Evolutionary conservation across 169 alveolate genomes (phyloP), one percentile per base, ranked within the genome.

Genomic region (Nephromyces sp.): DNA sequence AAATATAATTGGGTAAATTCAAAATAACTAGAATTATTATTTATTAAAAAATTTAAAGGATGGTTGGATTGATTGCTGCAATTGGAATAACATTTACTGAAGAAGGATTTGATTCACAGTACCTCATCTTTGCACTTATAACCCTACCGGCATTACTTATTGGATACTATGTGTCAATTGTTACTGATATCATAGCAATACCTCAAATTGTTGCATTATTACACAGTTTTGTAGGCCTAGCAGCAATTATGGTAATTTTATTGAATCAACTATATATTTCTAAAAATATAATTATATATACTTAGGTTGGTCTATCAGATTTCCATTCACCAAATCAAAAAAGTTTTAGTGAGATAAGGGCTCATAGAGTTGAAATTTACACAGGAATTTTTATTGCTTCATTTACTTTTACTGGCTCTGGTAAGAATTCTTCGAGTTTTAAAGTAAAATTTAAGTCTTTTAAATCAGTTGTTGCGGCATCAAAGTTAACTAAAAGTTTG

Each of bases 181-280:
- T 32, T 4, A 74, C 71, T 2, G 66, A 69, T 57, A 76, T 76
- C 78, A 68, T 72, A 1, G 77, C 72, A 43, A 76, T 91, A 87
- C 98, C 97, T 33, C 93, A 92, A 75, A 75, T 90, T 70, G 97
- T 94, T 66, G 98, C 98, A 21, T 86, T 90, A 51, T 92, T 94
- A 87, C 98, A 94, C 75, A 80, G 95, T 67, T 89, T 92, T 66
- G 98, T 94, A 64, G 98, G 98, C 29, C 75, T 94, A 53, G 98
- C 98, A 31, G 98, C 98, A 25, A 88, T 91, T 43, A 52, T 92
- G 66, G 94, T 93, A 5, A n/a, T 94, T 51, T 75, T 83, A 68
- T 86, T 69, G 15, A 51, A 62, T 70, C 81, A 86, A 66, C 76
- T 71, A 66, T 28, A 3, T 25, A 24, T 32, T 1, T 30, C 6